Evolutionary conservation across 2,329 filamentous ascomycete genomes (phyloP), one percentile per base, ranked within the genome.

Genomic region (Mycocentrospora acerina): DNA sequence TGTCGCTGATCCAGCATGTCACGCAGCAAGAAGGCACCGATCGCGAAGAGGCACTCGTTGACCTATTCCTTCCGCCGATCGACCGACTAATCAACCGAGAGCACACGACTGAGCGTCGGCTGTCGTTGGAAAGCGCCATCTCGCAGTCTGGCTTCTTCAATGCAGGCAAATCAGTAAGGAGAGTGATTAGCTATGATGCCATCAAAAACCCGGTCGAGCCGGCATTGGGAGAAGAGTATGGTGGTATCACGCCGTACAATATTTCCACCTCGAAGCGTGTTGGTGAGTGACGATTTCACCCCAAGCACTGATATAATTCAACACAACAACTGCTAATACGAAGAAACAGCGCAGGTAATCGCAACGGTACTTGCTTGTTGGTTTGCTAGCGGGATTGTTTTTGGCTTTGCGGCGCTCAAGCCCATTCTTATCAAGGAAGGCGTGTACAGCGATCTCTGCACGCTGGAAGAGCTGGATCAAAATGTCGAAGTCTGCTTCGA

Each of bases 1-100:
- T 78, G 74, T 77, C 75, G 55, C 64, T 78, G 35, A 66, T 74
- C 42, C 74, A 77, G 57, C 74, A 76, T 57, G 73, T 77, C 39
- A 72, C 72, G 32, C 65, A 68, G 35, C 66, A 73, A 53, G 74
- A 77, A 55, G 74, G 74, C 46, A 64, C 64, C 31, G 74, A 77
- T 52, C 66, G 71, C 41, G 69, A 74, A 29, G 64, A 67, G 48
- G 63, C 62, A 3, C 50, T 66, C 24, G 57, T 62, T 36, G 60
- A 66, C 39, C 48, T 67, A 28, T 64, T 66, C 32, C 47, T 67
- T 14, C 54, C 60, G 35, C 60, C 61, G 30, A 52, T 66, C 45
- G 60, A 66, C 34, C 63, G 62, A 25, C 49, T 56, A 16, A 31
- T 40, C 26, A 60, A 55, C 35, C 51, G 57, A 43, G 56, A 63